A percentile compares a stretch with the other conserved stretches of the same genome.
Conservation (phyloP, 1,284 basidiomycete genomes). For the Trichosporon sp. region DNA sequence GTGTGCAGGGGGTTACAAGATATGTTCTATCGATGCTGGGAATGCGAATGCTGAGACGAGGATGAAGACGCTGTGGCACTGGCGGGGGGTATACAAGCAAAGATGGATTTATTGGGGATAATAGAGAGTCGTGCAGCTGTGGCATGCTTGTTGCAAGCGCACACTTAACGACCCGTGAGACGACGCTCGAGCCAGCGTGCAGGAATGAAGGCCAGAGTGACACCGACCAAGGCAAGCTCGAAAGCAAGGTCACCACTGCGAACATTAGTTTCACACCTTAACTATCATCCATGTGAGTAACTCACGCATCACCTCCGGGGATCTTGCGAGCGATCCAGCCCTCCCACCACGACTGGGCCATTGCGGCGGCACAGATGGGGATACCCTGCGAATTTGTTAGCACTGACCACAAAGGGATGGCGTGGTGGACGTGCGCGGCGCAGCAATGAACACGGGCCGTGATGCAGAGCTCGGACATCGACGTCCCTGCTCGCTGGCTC, state of each 20-base stretch:
- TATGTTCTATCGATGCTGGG: too few species aligned
- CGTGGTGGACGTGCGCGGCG: not conserved
- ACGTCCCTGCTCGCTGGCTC: not conserved
- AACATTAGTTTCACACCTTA: too few species aligned
- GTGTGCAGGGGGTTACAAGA: not conserved
- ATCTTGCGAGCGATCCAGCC: slow-evolving; percentile 45
- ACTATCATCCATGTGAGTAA: too few species aligned
- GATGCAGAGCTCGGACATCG: not conserved
- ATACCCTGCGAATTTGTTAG: slow-evolving; percentile 29
- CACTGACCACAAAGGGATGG: not conserved
- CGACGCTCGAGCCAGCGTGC: slow-evolving; percentile 40
- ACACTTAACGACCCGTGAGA: slow-evolving; percentile 32
- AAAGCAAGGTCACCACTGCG: slow-evolving; percentile 38
- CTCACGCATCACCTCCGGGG: slow-evolving; percentile 37
- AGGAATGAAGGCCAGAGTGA: slow-evolving; percentile 29
- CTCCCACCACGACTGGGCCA: slow-evolving; percentile 47
- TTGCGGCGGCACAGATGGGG: slow-evolving; percentile 39
- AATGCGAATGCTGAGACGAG: too few species aligned
- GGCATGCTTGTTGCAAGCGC: not conserved
- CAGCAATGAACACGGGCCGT: not conserved
- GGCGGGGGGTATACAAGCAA: too few species aligned
- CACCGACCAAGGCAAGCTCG: slow-evolving; percentile 23
- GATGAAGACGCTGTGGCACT: too few species aligned
- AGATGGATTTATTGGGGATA: too few species aligned
- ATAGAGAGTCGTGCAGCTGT: too few species aligned